Percentiles rank a stretch among this genome's conserved stretches.
phyloP scores from a whole-genome alignment of 2,329 filamentous ascomycete genomes.

The Cyclaneusma minus region DNA sequence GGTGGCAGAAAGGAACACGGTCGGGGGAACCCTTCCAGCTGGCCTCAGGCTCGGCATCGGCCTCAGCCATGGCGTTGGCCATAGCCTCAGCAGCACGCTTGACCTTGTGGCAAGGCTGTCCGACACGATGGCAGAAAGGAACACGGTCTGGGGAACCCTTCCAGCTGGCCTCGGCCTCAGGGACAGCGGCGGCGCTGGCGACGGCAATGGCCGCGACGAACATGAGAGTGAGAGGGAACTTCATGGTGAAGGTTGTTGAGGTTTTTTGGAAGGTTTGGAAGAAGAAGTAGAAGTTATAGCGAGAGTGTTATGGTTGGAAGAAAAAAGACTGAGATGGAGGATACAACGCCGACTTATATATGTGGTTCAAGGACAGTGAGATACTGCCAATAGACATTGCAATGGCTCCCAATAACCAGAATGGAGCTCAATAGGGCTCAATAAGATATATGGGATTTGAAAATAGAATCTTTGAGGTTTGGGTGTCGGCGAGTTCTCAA shows the following conservation, averaged over 20 bases:
- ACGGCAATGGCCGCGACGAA: constrained; percentile 24
- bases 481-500: too few species aligned
- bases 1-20: constrained; percentile 18
- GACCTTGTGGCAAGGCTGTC: constrained; percentile 14
- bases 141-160: constrained; percentile 9
- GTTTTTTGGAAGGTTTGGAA: too few species aligned
- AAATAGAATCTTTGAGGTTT: too few species aligned
- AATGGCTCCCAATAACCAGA: too few species aligned
- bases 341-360: too few species aligned
- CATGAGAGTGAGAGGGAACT: constrained; percentile 25
- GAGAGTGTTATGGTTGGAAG: too few species aligned
- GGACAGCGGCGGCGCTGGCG: constrained; percentile 16
- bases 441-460: too few species aligned
- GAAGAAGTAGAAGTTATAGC: too few species aligned
- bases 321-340: too few species aligned
- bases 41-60: constrained; percentile 7
- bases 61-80: constrained; percentile 12
- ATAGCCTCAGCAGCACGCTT: constrained; percentile 20
- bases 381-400: too few species aligned
- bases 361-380: too few species aligned
- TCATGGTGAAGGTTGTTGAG: constrained; percentile 31
- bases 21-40: constrained; percentile 2
- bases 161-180: constrained; percentile 7
- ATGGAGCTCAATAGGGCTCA: too few species aligned
- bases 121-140: constrained; percentile 12